Base-by-base conservation (phyloP, 2,329 filamentous ascomycete genomes). In the Cladosporium oxysporum region DNA sequence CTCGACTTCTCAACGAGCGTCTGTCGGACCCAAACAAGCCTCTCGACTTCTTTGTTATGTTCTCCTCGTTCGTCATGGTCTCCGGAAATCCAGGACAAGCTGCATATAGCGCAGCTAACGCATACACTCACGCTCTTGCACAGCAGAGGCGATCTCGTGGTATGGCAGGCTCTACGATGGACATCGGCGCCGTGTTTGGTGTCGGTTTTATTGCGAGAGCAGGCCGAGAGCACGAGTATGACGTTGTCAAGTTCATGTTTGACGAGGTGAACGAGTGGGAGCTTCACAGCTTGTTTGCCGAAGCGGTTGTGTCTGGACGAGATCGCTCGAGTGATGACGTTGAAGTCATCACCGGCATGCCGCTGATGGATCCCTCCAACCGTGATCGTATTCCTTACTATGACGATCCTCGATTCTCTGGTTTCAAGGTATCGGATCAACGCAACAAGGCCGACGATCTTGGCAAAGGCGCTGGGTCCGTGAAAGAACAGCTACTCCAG, bases 71-170 rank as follows among this genome's bases (percentile, higher is more conserved):
- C 0, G 80, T 84, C 0, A 84, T 84, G 37, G 77, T 87, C 10
- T 84, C 87, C 58, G 86, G 86, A 35, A 87, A 83, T 68, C 81
- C 83, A 5, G 84, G 84, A 0, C 86, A 88, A 67, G 81, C 84
- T 16, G 87, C 86, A 73, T 88, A 88, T 67, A 82, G 84, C 2
- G 84, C 85, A 0, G 85, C 83, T 1, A 87, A 73, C 55, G 83
- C 5, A 85, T 72, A 69, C 58, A 66, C 70, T 63, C 62, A 66
- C 14, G 67, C 64, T 58, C 49, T 73, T 28, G 77, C 76, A 3
- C 76, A 77, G 26, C 74, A 82, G 66, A 78, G 83, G 4, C 75
- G 78, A 0, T 72, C 73, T 1, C 75, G 74, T 35, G 82, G 83
- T 1, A 73, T 83, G 5, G 76, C 80, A 5, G 82, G 80, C 31